Evolutionary conservation across 345 rosid genomes (phyloP), one percentile per base, ranked within the genome.

Genomic region (Eucalyptus regnans): DNA sequence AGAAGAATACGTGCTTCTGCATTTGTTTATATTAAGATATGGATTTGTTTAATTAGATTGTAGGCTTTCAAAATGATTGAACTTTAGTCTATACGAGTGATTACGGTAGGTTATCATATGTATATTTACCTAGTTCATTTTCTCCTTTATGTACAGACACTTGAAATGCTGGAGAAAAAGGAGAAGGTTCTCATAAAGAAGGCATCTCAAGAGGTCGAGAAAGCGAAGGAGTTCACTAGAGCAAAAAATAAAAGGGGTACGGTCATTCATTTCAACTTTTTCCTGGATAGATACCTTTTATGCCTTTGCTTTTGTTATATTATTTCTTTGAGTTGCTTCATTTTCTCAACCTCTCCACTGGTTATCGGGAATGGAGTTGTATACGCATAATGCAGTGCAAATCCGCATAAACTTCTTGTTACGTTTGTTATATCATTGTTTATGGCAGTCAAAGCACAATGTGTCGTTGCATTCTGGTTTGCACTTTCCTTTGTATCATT

Each of bases 81-180:
- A 76, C 84, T 41, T 76, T 76, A 20, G 9, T 76, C 84, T 76
- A 6, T 76, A 76, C 5, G 1, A 76, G 5, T 17, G 1, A 37
- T 76, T 76, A 76, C 1, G 2, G 46, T 11, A 76, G 84, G 84
- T 41, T 76, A 11, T 76, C 84, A 2, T 76, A 11, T 41, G 84
- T 76, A 76, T 20, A 76, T 76, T 76, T 76, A 76, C 41, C 48
- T 76, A 4, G 25, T 18, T 25, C 87, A 33, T 85, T 76, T 76
- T 22, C 83, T 76, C 48, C 48, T 49, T 44, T 29, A 76, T 86
- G 41, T 27, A 50, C 89, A 97, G 99, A 97, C 99, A 23, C 97
- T 96, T 89, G 99, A 96, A 91, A 96, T 97, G 99, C 90, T 97
- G 20, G 99, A 97, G 95, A 97, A 97, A 86, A 97, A 96, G 91